phyloP scores from a whole-genome alignment of 2,329 filamentous ascomycete species.

The Venturia aucupariae region DNA sequence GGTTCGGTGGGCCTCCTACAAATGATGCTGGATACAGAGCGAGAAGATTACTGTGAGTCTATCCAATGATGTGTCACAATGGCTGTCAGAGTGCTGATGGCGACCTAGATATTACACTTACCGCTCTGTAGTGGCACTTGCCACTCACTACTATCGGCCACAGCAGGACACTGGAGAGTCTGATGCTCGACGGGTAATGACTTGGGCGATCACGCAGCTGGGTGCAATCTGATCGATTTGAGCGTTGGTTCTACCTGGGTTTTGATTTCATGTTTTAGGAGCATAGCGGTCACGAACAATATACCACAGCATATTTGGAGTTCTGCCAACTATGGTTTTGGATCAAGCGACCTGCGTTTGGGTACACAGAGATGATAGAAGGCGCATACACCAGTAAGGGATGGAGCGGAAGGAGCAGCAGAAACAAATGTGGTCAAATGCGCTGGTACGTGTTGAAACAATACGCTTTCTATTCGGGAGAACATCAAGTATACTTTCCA shows the following conservation, averaged over 20 bases:
- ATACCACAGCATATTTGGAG: slow-evolving; percentile 5
- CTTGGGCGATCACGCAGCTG: slow-evolving; percentile 29
- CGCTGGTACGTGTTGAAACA: not conserved
- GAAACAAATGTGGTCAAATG: not conserved
- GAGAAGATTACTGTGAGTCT: slow-evolving; percentile 34
- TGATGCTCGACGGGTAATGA: slow-evolving; percentile 33
- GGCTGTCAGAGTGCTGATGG: slow-evolving; percentile 1
- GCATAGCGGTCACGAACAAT: not conserved
- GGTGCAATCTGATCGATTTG: slow-evolving; percentile 11
- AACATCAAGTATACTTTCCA: not conserved
- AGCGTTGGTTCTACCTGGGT: not conserved
- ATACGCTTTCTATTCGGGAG: not conserved
- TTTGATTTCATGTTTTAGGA: not conserved
- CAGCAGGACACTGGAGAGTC: slow-evolving; percentile 32
- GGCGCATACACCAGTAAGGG: not conserved
- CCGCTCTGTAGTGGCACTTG: slow-evolving; percentile 33
- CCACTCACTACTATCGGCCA: slow-evolving; percentile 36
- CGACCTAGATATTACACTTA: slow-evolving; percentile 35
- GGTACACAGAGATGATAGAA: not conserved
- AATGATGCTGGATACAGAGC: slow-evolving; percentile 23
- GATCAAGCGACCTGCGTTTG: not conserved
- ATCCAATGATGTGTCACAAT: slow-evolving; percentile 10
- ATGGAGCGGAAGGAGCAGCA: not conserved
- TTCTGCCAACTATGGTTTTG: not conserved
- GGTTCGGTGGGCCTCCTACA: slow-evolving; percentile 31